Evolutionary conservation across 345 rosid genomes (phyloP), one percentile per base, ranked within the genome.

Genomic region (Fremontodendron californicum): DNA sequence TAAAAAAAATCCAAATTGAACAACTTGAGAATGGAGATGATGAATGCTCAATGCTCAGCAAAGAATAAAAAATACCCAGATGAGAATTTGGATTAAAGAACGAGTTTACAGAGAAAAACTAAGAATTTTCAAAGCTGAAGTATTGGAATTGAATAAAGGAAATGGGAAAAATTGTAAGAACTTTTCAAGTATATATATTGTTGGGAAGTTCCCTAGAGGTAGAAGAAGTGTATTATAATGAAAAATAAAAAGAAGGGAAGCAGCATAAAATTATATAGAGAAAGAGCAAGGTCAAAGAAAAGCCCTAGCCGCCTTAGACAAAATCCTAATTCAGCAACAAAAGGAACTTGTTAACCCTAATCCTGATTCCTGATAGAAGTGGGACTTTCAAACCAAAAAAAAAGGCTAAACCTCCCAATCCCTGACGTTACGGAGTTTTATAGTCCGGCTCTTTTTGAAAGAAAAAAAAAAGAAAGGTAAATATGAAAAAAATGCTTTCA

Each of bases 291-390:
- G 39, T 74, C 74, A 35, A 31, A 48, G 40, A 78, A 77, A 80
- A 85, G 80, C 85, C 87, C 87, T 83, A 85, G 90, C 90, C 88
- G 87, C 88, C 88, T 42, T 37, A 9, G 35, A 39, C 63, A 35
- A 35, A 29, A 75, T 45, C 64, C 75, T 21, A 73, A 73, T 37
- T 33, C 33, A 73, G 37, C n/a, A 4, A 7, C 55, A 31, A 48
- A 29, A 33, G 11, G 8, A 23, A 52, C 52, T 31, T 43, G n/a
- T 2, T 31, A 75, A 31, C 42, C 63, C 39, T 37, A 37, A 66
- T 25, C 63, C 27, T 37, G 5, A 15, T 16, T 25, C 63, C 27
- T 37, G 5, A 15, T 16, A 7, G 65, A 16, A 54, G 61, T n/a
- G n/a, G n/a, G n/a, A n/a, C n/a, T n/a, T n/a, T n/a, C n/a, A n/a